Percentiles rank a stretch among this genome's conserved stretches.
Conservation (phyloP, 257 asterid genomes). For the Forsythia viridissima region DNA sequence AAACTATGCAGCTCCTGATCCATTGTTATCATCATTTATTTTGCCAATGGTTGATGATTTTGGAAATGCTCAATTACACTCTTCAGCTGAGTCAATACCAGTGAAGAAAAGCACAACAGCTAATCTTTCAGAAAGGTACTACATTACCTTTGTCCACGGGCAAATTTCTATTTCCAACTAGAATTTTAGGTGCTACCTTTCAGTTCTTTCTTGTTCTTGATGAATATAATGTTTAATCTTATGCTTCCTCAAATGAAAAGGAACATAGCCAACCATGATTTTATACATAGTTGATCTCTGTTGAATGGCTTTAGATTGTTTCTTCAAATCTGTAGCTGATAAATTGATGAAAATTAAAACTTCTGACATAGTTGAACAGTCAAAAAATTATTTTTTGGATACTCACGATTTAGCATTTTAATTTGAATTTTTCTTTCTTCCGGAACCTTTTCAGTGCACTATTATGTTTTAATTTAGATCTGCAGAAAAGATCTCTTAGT, state of each 20-base stretch:
- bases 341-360: neutral
- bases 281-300: neutral
- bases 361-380: neutral
- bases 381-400: neutral
- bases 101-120: constrained; percentile 59
- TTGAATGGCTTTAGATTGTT: neutral
- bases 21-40: constrained; percentile 81
- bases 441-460: neutral
- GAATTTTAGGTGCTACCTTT: neutral
- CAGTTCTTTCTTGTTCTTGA: neutral
- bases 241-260: neutral
- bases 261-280: neutral
- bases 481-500: neutral
- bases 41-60: constrained; percentile 79
- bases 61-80: constrained; percentile 50
- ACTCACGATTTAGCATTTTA: neutral
- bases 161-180: neutral
- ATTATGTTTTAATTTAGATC: too few species aligned
- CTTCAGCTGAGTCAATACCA: constrained; percentile 47
- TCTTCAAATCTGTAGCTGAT: neutral
- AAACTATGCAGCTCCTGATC: constrained; percentile 78
- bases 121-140: constrained; percentile 62
- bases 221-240: neutral
- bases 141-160: neutral
- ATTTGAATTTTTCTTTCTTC: neutral